These are phyloP conservation scores for Euptelea pleiosperma DNA, from an alignment of 164 flowering plant species.

Conservation along the genomic window DNA sequence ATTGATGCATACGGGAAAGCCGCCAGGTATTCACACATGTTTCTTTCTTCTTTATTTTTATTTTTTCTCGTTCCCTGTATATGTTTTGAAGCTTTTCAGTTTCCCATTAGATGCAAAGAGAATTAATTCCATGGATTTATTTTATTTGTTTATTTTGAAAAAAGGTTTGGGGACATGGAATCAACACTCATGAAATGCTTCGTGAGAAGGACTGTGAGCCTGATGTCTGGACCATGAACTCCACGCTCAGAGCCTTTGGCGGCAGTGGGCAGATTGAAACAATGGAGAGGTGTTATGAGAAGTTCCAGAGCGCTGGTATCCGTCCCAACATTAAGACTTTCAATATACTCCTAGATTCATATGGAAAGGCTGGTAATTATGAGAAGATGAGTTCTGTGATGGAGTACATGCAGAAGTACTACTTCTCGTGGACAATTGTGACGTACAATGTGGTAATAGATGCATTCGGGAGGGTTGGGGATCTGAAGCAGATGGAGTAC, in stretches of 20 bases:
- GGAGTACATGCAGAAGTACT: slow-evolving; percentile 94
- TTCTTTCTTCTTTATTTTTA: background rate
- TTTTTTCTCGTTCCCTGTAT: too few relatives aligned
- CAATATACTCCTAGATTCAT: slow-evolving; percentile 89
- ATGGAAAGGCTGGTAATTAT: slow-evolving; percentile 67
- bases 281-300: slow-evolving; percentile 95
- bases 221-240: slow-evolving; percentile 97
- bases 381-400: slow-evolving; percentile 91
- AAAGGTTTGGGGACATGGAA: slow-evolving; percentile 90
- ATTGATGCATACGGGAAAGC: slow-evolving; percentile 93
- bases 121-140: background rate
- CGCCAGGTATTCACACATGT: slow-evolving; percentile 45
- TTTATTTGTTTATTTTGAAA: slow-evolving; percentile 11
- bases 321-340: slow-evolving; percentile 81
- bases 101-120: too few relatives aligned
- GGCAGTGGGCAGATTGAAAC: slow-evolving; percentile 82
- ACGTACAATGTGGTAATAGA: slow-evolving; percentile 94
- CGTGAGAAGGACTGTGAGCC: slow-evolving; percentile 55
- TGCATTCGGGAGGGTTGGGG: slow-evolving; percentile 94
- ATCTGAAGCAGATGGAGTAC: slow-evolving; percentile 91
- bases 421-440: slow-evolving; percentile 84
- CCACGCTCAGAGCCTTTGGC: slow-evolving; percentile 90
- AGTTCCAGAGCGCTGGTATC: slow-evolving; percentile 85
- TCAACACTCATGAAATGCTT: slow-evolving; percentile 69
- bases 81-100: too few relatives aligned